Evolutionary conservation across 1,284 basidiomycete species (phyloP).

Genomic region (Peniophora sp.): DNA sequence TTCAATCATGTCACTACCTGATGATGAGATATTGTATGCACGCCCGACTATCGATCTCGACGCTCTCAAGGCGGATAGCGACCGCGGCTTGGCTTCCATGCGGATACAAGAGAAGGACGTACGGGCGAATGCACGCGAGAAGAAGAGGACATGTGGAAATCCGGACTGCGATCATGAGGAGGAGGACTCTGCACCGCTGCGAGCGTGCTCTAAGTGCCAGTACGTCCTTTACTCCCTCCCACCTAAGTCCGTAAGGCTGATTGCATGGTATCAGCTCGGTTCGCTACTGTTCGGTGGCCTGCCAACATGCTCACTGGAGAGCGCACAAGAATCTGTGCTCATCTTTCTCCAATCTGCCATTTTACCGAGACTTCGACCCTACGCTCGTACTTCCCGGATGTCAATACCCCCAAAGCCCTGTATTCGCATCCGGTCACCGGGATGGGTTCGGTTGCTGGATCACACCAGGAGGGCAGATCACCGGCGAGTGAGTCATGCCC

Average conservation of each 20-base stretch:
- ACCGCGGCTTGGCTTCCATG: too few relatives aligned
- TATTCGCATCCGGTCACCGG: not conserved
- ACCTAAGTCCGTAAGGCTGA: not conserved
- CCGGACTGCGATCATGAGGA: too few relatives aligned
- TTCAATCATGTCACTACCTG: too few relatives aligned
- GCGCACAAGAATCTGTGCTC: not conserved
- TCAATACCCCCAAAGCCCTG: not conserved
- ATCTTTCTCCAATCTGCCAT: not conserved
- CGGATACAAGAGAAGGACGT: too few relatives aligned
- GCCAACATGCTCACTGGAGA: not conserved
- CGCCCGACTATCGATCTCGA: too few relatives aligned
- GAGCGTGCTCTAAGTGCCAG: too few relatives aligned
- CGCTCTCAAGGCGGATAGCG: too few relatives aligned
- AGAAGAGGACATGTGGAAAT: too few relatives aligned
- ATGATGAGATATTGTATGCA: too few relatives aligned
- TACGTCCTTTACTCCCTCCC: too few relatives aligned
- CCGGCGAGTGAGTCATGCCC: not conserved
- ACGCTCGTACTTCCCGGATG: not conserved
- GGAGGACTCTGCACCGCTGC: too few relatives aligned
- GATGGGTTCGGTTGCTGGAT: conserved; percentile 1
- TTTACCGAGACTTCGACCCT: not conserved
- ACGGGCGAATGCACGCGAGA: too few relatives aligned
- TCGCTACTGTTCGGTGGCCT: not conserved
- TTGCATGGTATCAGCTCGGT: not conserved
- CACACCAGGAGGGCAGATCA: not conserved